Evolutionary conservation across 2,329 filamentous ascomycete species (phyloP), one percentile per base, ranked within the genome.

Genomic region (Fusarium dimerum): DNA sequence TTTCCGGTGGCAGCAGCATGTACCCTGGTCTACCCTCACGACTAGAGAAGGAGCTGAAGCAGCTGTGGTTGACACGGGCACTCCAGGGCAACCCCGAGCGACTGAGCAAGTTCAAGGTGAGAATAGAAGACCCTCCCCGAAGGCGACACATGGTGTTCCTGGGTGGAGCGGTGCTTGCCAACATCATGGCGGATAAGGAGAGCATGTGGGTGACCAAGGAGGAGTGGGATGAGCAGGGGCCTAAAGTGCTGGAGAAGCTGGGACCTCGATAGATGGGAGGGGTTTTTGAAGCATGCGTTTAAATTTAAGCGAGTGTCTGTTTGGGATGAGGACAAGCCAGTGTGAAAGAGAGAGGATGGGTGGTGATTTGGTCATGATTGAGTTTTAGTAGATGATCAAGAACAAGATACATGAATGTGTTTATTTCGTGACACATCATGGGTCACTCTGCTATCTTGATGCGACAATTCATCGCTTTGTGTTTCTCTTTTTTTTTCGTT

Each of bases 91-190:
- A 99, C 74, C 93, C 94, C 1, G 93, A 97, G 76, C 85, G 94
- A 62, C 75, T 99, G 68, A 90, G 85, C 86, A 99, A 97, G 86
- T 99, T 99, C 83, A 99, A 97, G 84, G 93, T 99, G 62, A 86
- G 94, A 73, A 97, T 99, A 79, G 94, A 99, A 74, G 94, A 99
- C 73, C 94, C 94, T 47, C 94, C 94, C 34, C 84, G 94, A 76
- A 85, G 94, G 77, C 84, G 93, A 74, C 94, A 99, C 79, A 97
- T 99, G 92, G 94, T 99, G n/a, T 97, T 99, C 82, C 77, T 99
- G 50, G 94, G 94, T 52, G 94, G 94, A 65, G 94, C 94, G 26
- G 94, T 99, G 57, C 79, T 99, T 66, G 94, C 94, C 65, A 97
- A 97, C 72, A 95, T 99, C 73, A 97, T 99, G 89, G 92, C 94